Percentiles rank a stretch among this genome's conserved stretches.
phyloP scores from a whole-genome alignment of 2,329 filamentous ascomycete genomes.

The Scedosporium minutisporum region DNA sequence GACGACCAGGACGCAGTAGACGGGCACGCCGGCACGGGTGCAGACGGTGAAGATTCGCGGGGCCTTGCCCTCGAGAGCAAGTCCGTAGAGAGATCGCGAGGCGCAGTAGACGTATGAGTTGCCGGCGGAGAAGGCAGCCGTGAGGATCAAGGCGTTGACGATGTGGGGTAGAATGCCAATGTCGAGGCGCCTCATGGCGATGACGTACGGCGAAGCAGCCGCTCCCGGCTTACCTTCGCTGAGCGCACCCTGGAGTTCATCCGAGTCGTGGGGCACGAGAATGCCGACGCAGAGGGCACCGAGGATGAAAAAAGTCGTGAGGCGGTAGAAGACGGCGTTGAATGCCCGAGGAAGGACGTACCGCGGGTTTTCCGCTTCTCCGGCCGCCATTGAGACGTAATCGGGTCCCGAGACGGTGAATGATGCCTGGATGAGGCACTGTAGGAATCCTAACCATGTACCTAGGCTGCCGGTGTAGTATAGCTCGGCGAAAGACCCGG shows the following conservation, averaged over 20 bases:
- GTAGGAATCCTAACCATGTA: conserved; percentile 65
- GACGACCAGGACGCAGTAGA: conserved; percentile 61
- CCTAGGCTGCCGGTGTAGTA: conserved; percentile 57
- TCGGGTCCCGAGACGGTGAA: conserved; percentile 61
- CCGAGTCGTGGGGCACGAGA: conserved; percentile 59
- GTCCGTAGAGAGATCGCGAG: conserved; percentile 56
- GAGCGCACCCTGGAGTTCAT: conserved; percentile 51
- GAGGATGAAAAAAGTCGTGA: conserved; percentile 66
- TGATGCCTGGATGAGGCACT: conserved; percentile 62
- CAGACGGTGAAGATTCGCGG: conserved; percentile 50
- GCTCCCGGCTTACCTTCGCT: conserved; percentile 50
- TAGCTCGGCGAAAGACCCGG: conserved; percentile 60
- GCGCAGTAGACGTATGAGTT: conserved; percentile 58
- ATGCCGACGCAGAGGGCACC: conserved; percentile 65
- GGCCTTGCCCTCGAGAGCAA: conserved; percentile 60
- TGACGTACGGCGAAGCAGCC: conserved; percentile 57
- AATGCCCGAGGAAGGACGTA: conserved; percentile 62
- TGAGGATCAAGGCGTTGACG: conserved; percentile 63
- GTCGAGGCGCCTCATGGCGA: conserved; percentile 57
- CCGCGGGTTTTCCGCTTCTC: conserved; percentile 63
- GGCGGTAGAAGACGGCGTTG: conserved; percentile 70
- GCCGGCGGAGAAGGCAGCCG: conserved; percentile 56
- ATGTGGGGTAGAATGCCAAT: conserved; percentile 59
- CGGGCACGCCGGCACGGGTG: conserved; percentile 57
- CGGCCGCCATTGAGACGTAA: conserved; percentile 59